Conservation (phyloP, 495 filamentous ascomycete genomes). For the Aspergillus carlsbadensis region DNA sequence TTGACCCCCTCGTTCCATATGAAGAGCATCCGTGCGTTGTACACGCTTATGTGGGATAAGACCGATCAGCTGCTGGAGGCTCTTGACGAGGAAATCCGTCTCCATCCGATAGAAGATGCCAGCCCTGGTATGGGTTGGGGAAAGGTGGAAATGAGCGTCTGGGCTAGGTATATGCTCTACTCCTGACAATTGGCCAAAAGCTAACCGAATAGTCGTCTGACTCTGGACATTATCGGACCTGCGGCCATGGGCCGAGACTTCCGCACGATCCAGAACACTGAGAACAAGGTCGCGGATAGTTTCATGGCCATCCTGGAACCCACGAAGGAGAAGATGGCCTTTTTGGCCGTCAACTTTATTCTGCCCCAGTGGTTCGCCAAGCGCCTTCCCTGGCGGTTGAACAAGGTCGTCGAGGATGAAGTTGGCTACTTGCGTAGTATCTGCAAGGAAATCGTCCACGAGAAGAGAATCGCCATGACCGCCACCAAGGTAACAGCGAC, state of each 20-base stretch:
- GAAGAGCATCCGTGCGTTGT: conserved; percentile 79
- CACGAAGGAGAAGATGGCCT: conserved; percentile 44
- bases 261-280: conserved; percentile 60
- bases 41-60: conserved; percentile 74
- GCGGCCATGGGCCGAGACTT: conserved; percentile 84
- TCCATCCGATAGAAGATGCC: conserved; percentile 35
- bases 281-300: conserved; percentile 62
- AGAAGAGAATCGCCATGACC: conserved; percentile 56
- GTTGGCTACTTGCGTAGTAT: conserved; percentile 57
- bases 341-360: conserved; percentile 47
- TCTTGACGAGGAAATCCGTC: conserved; percentile 40
- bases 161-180: conserved; percentile 51
- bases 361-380: conserved; percentile 48
- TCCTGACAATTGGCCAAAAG: neutral
- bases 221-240: conserved; percentile 84
- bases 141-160: conserved; percentile 65
- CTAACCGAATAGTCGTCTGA: conserved; percentile 55
- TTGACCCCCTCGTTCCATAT: conserved; percentile 83
- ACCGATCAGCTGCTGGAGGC: conserved; percentile 40
- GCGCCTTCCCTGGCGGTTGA: conserved; percentile 64
- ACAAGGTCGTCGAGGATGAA: conserved; percentile 58
- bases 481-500: conserved; percentile 56
- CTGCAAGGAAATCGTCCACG: conserved; percentile 64
- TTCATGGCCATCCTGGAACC: conserved; percentile 60
- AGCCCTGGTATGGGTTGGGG: conserved; percentile 39